phyloP scores from a whole-genome alignment of 257 asterid genomes.

The Solanum ossicruentum region DNA sequence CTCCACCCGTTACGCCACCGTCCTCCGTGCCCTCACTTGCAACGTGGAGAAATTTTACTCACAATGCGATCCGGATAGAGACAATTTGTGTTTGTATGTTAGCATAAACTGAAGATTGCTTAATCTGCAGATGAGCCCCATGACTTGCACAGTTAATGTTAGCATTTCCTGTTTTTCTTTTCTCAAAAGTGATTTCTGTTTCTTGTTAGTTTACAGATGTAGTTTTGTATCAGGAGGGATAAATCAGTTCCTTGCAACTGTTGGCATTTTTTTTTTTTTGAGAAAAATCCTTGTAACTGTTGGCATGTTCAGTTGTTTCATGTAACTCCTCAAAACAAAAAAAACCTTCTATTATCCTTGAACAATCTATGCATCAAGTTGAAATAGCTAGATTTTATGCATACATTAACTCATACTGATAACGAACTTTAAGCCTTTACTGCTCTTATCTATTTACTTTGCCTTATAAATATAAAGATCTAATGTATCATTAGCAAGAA shows the following conservation, averaged over 20 bases:
- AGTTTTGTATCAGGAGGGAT: background rate
- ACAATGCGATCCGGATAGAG: conserved; percentile 15
- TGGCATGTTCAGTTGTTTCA: no score
- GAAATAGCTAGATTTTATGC: no score
- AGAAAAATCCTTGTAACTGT: no score
- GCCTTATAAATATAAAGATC: no score
- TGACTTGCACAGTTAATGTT: background rate
- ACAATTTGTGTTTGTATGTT: conserved; percentile 13
- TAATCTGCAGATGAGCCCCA: background rate
- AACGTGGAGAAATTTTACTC: conserved; percentile 10
- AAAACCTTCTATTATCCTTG: no score
- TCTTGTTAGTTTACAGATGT: background rate
- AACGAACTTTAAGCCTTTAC: no score
- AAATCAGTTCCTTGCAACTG: background rate
- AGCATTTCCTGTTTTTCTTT: background rate
- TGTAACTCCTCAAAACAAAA: no score
- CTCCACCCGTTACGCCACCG: conserved; percentile 1
- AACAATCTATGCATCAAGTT: no score
- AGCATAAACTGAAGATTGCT: background rate
- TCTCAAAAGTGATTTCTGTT: background rate
- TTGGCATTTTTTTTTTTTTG: background rate
- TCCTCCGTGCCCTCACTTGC: conserved; percentile 9
- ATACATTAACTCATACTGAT: no score
- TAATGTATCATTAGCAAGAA: no score
- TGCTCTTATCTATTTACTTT: no score